Evolutionary conservation across 805 yeast species (phyloP).

Genomic region (Sporopachydermia lactativora): DNA sequence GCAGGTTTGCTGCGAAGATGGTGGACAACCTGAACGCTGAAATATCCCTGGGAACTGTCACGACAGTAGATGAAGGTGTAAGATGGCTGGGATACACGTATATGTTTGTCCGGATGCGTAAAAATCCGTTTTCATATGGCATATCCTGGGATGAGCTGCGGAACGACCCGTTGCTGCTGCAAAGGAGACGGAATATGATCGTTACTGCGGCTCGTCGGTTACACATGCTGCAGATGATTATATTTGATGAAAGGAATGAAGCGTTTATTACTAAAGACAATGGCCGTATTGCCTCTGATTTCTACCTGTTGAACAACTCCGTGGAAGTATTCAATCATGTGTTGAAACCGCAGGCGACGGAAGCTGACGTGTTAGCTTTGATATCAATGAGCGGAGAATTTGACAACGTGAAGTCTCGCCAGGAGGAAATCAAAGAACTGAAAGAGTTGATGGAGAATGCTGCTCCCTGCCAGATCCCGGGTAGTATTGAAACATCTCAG

Average conservation of each 20-base stretch:
- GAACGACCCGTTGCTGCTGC: conserved; percentile 69
- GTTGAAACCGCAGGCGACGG: conserved; percentile 75
- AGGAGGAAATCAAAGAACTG: conserved; percentile 74
- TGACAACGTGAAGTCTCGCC: conserved; percentile 76
- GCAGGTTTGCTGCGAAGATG: conserved; percentile 58
- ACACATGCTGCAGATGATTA: conserved; percentile 86
- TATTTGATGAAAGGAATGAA: conserved; percentile 74
- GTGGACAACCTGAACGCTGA: conserved; percentile 95
- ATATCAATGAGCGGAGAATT: conserved; percentile 89
- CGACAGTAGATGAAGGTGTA: conserved; percentile 87
- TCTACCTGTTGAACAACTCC: conserved; percentile 70
- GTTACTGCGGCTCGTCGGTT: conserved; percentile 67
- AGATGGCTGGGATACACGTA: conserved; percentile 98
- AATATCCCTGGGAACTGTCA: conserved; percentile 87
- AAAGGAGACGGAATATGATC: conserved; percentile 62
- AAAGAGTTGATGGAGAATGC: conserved; percentile 34
- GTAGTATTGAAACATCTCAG: conserved; percentile 57
- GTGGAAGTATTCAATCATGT: conserved; percentile 81
- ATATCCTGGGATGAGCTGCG: conserved; percentile 75
- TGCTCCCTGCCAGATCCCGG: conserved; percentile 72
- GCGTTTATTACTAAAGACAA: conserved; percentile 74
- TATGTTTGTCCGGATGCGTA: conserved; percentile 84
- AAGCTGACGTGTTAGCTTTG: conserved; percentile 81
- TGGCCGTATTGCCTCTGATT: conserved; percentile 92
- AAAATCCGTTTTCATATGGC: conserved; percentile 87